Evolutionary conservation across 2,329 filamentous ascomycete species (phyloP).

Genomic region (Paraconiothyrium sp.): DNA sequence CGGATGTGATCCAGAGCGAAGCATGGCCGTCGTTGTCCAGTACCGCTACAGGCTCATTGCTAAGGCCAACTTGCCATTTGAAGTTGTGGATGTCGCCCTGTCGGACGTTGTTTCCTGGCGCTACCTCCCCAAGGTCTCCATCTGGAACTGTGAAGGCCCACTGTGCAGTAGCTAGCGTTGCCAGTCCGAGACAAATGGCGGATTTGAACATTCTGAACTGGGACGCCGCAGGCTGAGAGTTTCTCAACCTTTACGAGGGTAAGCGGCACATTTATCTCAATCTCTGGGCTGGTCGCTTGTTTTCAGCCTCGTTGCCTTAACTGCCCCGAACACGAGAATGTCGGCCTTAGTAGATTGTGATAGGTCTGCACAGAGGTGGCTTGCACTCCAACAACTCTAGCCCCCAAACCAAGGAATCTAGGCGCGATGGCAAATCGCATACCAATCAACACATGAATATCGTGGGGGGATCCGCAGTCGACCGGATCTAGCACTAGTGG

Average conservation of each 20-base stretch:
- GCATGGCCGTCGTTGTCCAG: not conserved
- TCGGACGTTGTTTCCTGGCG: not conserved
- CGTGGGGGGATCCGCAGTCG: too few relatives aligned
- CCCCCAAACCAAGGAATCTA: not conserved
- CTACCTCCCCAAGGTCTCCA: not conserved
- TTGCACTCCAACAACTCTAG: not conserved
- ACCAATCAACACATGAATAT: not conserved
- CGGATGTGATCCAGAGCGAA: not conserved
- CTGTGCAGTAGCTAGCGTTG: not conserved
- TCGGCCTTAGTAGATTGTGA: not conserved
- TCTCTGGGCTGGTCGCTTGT: not conserved
- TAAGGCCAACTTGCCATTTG: not conserved
- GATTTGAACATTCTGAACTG: not conserved
- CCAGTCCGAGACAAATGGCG: not conserved
- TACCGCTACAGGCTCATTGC: not conserved
- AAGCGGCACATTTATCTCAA: not conserved
- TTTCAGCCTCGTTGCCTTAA: not conserved
- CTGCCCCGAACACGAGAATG: not conserved
- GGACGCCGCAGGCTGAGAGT: too few relatives aligned
- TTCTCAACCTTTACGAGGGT: not conserved
- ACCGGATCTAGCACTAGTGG: too few relatives aligned
- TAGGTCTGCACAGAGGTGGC: not conserved
- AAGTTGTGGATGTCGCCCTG: not conserved
- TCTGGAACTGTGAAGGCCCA: conserved; percentile 2
- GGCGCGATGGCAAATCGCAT: not conserved